Conservation (phyloP, 352 stramenopile genomes). For the Chrysophaeum taylorii region DNA sequence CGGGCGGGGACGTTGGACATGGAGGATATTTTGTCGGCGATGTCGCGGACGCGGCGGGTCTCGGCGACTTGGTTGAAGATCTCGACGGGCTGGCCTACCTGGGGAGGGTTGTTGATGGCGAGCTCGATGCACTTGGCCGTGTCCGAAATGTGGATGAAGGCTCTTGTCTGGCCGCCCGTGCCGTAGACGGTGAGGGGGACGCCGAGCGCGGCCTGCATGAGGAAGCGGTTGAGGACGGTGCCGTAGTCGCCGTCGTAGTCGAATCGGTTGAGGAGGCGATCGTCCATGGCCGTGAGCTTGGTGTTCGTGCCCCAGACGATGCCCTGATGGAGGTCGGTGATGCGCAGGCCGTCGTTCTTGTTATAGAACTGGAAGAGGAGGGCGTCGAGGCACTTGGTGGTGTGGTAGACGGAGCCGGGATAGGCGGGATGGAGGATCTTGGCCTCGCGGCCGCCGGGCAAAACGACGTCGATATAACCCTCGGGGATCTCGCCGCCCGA, state of each 20-base stretch:
- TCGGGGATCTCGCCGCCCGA: constrained; percentile 71
- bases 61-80: constrained; percentile 77
- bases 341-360: constrained; percentile 66
- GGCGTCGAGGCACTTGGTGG: constrained; percentile 69
- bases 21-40: constrained; percentile 58
- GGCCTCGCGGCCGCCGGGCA: constrained; percentile 51
- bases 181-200: constrained; percentile 73
- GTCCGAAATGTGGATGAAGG: constrained; percentile 73
- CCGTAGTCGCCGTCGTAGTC: constrained; percentile 77
- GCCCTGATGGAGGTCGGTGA: constrained; percentile 73
- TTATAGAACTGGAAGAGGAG: constrained; percentile 73
- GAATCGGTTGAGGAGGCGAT: constrained; percentile 69
- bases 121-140: constrained; percentile 68
- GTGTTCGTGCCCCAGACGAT: constrained; percentile 81
- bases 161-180: constrained; percentile 66
- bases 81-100: constrained; percentile 52
- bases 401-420: constrained; percentile 69
- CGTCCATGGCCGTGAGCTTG: constrained; percentile 58
- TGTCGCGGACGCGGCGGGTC: constrained; percentile 60
- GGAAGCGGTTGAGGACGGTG: constrained; percentile 71
- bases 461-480: constrained; percentile 72
- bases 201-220: constrained; percentile 69
- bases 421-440: constrained; percentile 73
- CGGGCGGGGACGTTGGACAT: constrained; percentile 59
- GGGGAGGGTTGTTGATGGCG: constrained; percentile 67